A percentile compares a stretch with the other conserved stretches of the same genome.
Conservation (phyloP, 805 yeast species). For the Cyberlindnera americana region DNA sequence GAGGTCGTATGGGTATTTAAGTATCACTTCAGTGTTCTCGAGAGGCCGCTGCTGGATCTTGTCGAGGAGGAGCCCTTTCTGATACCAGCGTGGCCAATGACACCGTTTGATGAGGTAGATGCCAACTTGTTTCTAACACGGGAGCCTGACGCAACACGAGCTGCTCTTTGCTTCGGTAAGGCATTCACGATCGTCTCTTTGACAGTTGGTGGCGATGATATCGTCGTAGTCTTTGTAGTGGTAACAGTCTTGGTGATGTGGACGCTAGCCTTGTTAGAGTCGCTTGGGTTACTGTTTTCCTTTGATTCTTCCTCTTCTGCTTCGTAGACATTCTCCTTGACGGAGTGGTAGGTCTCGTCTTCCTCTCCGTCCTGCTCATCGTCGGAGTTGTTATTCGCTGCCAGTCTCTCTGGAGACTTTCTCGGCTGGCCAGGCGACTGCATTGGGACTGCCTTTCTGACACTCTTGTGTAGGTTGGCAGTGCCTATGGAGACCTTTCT, state of each 20-base stretch:
- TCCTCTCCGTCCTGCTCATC: constrained; percentile 30
- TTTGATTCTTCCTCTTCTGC: constrained; percentile 5
- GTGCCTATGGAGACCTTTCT: constrained; percentile 65
- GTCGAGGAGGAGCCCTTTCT: constrained; percentile 25
- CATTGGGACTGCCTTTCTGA: constrained; percentile 77
- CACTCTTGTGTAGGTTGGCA: constrained; percentile 59
- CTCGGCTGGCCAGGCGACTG: constrained; percentile 98
- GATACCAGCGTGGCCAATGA: constrained; percentile 27
- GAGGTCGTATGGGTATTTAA: no score
- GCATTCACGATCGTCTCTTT: constrained; percentile 19
- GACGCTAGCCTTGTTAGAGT: constrained; percentile 15
- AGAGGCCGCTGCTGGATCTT: constrained; percentile 26
- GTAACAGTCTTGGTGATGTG: constrained; percentile 28
- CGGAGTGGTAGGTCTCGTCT: constrained; percentile 24
- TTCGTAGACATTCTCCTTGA: constrained; percentile 17
- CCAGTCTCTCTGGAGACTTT: constrained; percentile 43
- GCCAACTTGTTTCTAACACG: constrained; percentile 29
- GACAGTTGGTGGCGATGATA: constrained; percentile 29
- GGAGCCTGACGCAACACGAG: constrained; percentile 27
- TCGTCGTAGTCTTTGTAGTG: constrained; percentile 29
- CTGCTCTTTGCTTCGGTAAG: constrained; percentile 27
- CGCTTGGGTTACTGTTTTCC: constrained; percentile 6
- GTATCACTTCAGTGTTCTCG: constrained; percentile 14
- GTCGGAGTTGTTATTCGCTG: constrained; percentile 23
- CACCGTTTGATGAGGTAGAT: constrained; percentile 14